A percentile compares a stretch with the other conserved stretches of the same genome.
Conservation (phyloP, 179 eudicot species). For the Carnegiea gigantea region DNA sequence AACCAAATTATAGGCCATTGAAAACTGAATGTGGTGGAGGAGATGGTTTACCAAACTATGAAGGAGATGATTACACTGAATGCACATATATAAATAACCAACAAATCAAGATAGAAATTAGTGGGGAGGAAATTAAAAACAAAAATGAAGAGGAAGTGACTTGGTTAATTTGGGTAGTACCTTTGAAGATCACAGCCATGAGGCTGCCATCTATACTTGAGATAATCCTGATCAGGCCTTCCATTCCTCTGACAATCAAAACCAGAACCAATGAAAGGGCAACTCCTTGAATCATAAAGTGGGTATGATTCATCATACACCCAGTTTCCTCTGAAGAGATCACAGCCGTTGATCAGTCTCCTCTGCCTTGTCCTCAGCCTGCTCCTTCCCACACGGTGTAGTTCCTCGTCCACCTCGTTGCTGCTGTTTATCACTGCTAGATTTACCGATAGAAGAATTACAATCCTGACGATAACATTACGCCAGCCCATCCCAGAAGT, state of each 20-base stretch:
- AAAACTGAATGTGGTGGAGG: too few species aligned
- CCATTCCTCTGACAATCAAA: constrained; percentile 48
- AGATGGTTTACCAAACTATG: too few species aligned
- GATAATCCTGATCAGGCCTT: constrained; percentile 37
- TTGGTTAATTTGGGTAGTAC: constrained; percentile 7
- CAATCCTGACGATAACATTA: neutral
- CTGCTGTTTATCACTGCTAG: neutral
- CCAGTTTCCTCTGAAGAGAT: constrained; percentile 43
- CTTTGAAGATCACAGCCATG: constrained; percentile 35
- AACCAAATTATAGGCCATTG: too few species aligned
- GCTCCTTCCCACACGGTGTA: neutral
- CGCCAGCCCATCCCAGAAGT: neutral
- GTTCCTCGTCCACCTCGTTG: neutral
- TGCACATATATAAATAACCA: too few species aligned
- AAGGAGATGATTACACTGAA: too few species aligned
- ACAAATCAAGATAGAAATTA: neutral
- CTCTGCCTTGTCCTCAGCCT: neutral
- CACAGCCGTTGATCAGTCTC: constrained; percentile 15
- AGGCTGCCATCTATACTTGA: constrained; percentile 48
- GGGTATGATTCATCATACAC: constrained; percentile 53
- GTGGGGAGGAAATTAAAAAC: neutral
- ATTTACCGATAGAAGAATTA: neutral
- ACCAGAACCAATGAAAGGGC: constrained; percentile 33
- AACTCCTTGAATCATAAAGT: constrained; percentile 34
- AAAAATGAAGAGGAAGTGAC: neutral